phyloP scores from a whole-genome alignment of 83 land plant genomes.

The Isoetes engelmannii region DNA sequence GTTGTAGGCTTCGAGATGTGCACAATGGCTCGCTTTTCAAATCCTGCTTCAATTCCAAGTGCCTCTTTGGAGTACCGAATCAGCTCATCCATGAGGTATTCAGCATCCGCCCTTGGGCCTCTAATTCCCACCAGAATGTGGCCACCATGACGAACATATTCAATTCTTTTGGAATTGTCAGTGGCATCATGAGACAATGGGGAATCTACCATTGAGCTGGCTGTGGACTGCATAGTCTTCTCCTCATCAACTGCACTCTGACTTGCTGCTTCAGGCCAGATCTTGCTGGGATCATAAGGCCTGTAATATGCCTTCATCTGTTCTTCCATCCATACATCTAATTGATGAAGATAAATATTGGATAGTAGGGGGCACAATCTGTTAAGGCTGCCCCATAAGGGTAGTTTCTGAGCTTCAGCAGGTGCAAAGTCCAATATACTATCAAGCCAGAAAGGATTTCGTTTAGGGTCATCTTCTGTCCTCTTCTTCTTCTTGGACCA shows the following conservation, averaged over 20 bases:
- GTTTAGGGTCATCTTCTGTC: constrained; percentile 62
- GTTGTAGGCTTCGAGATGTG: constrained; percentile 56
- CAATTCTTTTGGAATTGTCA: constrained; percentile 67
- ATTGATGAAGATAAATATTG: constrained; percentile 58
- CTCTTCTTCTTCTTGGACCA: constrained; percentile 42
- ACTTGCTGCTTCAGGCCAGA: constrained; percentile 36
- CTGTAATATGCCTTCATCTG: constrained; percentile 46
- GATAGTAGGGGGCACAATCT: constrained; percentile 64
- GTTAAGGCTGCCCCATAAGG: constrained; percentile 55
- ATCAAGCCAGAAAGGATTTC: constrained; percentile 76
- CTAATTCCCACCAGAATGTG: constrained; percentile 65
- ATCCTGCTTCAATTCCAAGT: constrained; percentile 42
- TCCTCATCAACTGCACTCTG: background rate
- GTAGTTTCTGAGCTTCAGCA: constrained; percentile 48
- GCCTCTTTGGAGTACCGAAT: constrained; percentile 49
- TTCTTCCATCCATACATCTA: constrained; percentile 68
- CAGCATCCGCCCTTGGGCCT: constrained; percentile 63
- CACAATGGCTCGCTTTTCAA: constrained; percentile 44
- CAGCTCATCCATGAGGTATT: constrained; percentile 31
- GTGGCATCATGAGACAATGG: constrained; percentile 41
- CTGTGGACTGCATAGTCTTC: background rate
- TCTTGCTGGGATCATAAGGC: constrained; percentile 49
- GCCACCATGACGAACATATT: constrained; percentile 60
- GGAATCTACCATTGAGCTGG: background rate
- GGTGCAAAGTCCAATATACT: constrained; percentile 68